These are phyloP conservation scores for Priceomyces fermenticarens DNA, from an alignment of 805 yeast species.

Conservation along the genomic window DNA sequence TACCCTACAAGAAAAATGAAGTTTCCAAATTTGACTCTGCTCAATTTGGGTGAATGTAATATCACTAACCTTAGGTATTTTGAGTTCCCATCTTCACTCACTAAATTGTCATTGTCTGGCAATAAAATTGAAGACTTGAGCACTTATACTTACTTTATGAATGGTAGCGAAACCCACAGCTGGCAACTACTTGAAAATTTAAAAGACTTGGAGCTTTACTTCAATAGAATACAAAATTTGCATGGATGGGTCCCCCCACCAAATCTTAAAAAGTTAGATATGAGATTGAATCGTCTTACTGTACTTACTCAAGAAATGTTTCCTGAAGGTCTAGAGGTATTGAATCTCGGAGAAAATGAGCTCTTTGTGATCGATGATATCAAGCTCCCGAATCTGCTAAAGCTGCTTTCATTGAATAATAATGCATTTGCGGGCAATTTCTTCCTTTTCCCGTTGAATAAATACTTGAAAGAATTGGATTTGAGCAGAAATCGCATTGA, in stretches of 20 bases:
- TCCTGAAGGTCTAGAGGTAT: slow-evolving; percentile 5
- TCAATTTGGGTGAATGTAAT: slow-evolving; percentile 24
- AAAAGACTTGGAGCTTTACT: slow-evolving; percentile 17
- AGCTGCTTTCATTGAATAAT: slow-evolving; percentile 10
- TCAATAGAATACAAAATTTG: slow-evolving; percentile 17
- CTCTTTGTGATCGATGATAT: slow-evolving; percentile 10
- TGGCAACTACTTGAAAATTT: slow-evolving; percentile 26
- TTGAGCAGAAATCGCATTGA: slow-evolving; percentile 17
- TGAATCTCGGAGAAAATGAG: slow-evolving; percentile 14
- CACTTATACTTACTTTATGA: slow-evolving; percentile 10
- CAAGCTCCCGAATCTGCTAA: slow-evolving; percentile 11
- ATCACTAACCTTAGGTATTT: slow-evolving; percentile 17
- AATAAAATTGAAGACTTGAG: slow-evolving; percentile 20
- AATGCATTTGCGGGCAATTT: slow-evolving; percentile 7
- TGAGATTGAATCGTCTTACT: slow-evolving; percentile 8
- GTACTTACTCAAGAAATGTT: slow-evolving; percentile 2
- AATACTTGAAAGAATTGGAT: slow-evolving; percentile 8
- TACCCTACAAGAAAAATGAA: slow-evolving; percentile 13
- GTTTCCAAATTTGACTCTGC: slow-evolving; percentile 19
- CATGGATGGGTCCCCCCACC: slow-evolving; percentile 18
- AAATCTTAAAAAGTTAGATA: slow-evolving; percentile 7
- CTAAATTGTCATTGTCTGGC: slow-evolving; percentile 21
- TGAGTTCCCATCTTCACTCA: slow-evolving; percentile 20
- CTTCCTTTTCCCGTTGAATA: slow-evolving; percentile 6
- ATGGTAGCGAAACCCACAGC: slow-evolving; percentile 9